Evolutionary conservation across 2,329 filamentous ascomycete species (phyloP), one percentile per base, ranked within the genome.

Genomic region (Trichoderma atrobrunneum): DNA sequence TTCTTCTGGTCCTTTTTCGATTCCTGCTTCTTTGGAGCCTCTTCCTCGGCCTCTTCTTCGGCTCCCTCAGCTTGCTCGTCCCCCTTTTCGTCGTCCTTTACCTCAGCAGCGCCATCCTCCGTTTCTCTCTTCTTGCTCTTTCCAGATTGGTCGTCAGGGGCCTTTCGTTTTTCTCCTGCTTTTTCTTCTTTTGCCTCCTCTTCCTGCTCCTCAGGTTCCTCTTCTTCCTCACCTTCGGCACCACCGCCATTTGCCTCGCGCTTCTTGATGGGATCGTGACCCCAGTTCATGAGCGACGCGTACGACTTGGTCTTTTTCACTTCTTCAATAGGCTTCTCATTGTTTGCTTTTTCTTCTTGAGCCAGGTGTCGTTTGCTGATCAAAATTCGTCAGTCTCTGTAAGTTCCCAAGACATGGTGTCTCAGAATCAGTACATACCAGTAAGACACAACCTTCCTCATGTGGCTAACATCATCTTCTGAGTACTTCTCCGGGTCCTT

Each of bases 361-460:
- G 89, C 90, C 0, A 92, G 81, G 80, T 92, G 90, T 5, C 89
- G 84, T 78, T 92, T 92, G 78, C 82, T 84, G 8, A 3, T 5
- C 4, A 8, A 3, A 8, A 36, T 24, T 14, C 16, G 30, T 43
- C n/a, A 43, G 26, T 7, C 18, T 18, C 6, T 18, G 5, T 30
- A 30, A 30, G 3, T 30, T 30, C 5, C 24, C 16, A 51, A 24
- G 56, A 6, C 28, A 39, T 36, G 24, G 8, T 21, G 18, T 24
- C 32, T 30, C 12, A 4, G 18, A 28, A 8, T 61, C 16, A 11
- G 1, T 7, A 74, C 80, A 56, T 74, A 84, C 82, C 87, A 90
- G 74, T 91, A 91, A 0, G 89, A 84, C 0, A 90, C 89, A 0
- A 91, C 90, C 74, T 85, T 87, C 63, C 89, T 83, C 88, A 90